phyloP scores from a whole-genome alignment of 495 filamentous ascomycete species.

The Staphylotrichum tortipilum region DNA sequence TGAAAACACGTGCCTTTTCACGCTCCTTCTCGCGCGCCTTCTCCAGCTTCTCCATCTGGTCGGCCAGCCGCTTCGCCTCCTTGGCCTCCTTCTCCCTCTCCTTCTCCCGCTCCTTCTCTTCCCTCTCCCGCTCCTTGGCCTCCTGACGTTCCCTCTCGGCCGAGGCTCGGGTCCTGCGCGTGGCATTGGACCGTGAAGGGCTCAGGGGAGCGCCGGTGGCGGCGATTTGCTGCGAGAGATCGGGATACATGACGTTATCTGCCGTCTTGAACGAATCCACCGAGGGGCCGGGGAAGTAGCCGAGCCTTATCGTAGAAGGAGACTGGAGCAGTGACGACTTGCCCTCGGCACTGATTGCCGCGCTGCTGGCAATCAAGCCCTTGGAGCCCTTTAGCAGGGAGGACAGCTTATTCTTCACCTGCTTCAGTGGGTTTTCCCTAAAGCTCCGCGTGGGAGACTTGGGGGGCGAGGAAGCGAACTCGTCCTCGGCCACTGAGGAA shows the following conservation, averaged over 20 bases:
- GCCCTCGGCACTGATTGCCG: slow-evolving; percentile 65
- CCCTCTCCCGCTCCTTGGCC: slow-evolving; percentile 54
- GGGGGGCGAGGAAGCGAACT: slow-evolving; percentile 53
- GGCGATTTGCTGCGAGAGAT: slow-evolving; percentile 30
- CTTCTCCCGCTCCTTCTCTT: slow-evolving; percentile 42
- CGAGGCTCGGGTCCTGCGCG: slow-evolving; percentile 59
- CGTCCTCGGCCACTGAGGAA: slow-evolving; percentile 30
- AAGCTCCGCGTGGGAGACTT: slow-evolving; percentile 62
- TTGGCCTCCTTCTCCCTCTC: slow-evolving; percentile 27
- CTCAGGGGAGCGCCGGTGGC: slow-evolving; percentile 27
- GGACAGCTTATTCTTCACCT: slow-evolving; percentile 79
- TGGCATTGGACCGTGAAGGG: slow-evolving; percentile 39
- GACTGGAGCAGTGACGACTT: slow-evolving; percentile 46
- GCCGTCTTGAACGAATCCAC: slow-evolving; percentile 32
- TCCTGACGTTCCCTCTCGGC: slow-evolving; percentile 59
- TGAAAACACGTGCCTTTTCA: slow-evolving; percentile 53
- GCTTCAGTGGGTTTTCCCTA: slow-evolving; percentile 70
- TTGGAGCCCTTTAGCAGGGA: slow-evolving; percentile 81
- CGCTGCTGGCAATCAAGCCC: slow-evolving; percentile 72
- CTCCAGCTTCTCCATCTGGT: slow-evolving; percentile 50
- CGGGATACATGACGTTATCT: slow-evolving; percentile 36
- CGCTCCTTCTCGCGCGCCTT: slow-evolving; percentile 48
- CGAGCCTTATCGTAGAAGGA: slow-evolving; percentile 32
- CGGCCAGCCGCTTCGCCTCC: slow-evolving; percentile 35
- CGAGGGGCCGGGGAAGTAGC: slow-evolving; percentile 26